These are phyloP conservation scores for Silene latifolia DNA, from an alignment of 148 eudicot species.

Conservation along the genomic window DNA sequence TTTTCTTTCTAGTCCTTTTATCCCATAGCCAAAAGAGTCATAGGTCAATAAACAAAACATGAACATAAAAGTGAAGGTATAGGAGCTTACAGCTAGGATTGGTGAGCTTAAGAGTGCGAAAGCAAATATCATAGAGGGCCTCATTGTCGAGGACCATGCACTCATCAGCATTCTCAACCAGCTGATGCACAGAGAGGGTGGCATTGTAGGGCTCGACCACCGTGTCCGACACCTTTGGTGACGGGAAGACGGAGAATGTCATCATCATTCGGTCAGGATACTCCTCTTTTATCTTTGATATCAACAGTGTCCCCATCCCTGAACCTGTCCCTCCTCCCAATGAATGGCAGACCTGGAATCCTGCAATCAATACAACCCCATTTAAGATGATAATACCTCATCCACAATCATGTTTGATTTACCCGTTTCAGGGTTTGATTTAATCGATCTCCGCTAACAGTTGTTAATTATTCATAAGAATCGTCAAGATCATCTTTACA, in stretches of 20 bases:
- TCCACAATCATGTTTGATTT: neutral
- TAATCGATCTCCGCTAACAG: neutral
- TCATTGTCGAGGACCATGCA: slow-evolving; percentile 57
- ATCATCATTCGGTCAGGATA: slow-evolving; percentile 58
- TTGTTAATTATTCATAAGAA: neutral
- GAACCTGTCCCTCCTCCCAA: slow-evolving; percentile 60
- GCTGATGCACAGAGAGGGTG: slow-evolving; percentile 52
- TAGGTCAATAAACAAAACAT: neutral
- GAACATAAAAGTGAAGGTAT: neutral
- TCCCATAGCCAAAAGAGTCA: too few species aligned
- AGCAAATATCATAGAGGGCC: slow-evolving; percentile 57
- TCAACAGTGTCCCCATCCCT: slow-evolving; percentile 52
- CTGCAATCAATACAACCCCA: slow-evolving; percentile 20
- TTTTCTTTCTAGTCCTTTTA: too few species aligned
- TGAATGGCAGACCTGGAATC: slow-evolving; percentile 55
- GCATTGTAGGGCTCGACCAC: slow-evolving; percentile 64
- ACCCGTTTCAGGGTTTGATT: neutral
- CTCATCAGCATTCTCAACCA: slow-evolving; percentile 55
- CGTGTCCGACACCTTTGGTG: slow-evolving; percentile 53
- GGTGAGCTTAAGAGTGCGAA: slow-evolving; percentile 57
- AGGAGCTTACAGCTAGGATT: slow-evolving; percentile 52
- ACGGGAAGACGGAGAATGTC: slow-evolving; percentile 55
- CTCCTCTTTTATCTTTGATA: slow-evolving; percentile 55
- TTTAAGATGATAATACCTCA: neutral
- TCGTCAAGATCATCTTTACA: neutral